Evolutionary conservation across 2,329 filamentous ascomycete genomes (phyloP).

Genomic region (Reticulascus tulasneorum): DNA sequence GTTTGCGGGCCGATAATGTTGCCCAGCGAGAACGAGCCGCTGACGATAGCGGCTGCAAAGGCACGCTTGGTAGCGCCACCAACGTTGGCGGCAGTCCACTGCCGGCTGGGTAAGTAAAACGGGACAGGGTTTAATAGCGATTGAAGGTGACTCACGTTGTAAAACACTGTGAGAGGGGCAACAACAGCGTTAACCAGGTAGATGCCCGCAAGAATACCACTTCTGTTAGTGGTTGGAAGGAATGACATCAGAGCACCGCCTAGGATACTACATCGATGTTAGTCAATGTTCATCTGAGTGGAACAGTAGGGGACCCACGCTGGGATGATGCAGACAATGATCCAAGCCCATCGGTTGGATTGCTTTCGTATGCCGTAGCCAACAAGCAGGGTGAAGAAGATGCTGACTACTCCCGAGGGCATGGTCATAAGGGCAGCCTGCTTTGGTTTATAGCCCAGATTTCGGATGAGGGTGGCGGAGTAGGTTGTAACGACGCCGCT

Average conservation of each 20-base stretch:
- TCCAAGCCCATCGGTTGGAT: constrained; percentile 48
- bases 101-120: constrained; percentile 4
- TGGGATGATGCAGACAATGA: constrained; percentile 43
- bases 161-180: constrained; percentile 41
- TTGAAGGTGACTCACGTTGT: constrained; percentile 28
- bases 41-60: constrained; percentile 44
- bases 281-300: background rate
- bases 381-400: constrained; percentile 46
- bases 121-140: background rate
- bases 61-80: constrained; percentile 49
- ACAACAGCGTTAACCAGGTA: constrained; percentile 49
- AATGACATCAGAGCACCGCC: constrained; percentile 52
- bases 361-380: constrained; percentile 42
- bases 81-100: constrained; percentile 48
- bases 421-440: constrained; percentile 50
- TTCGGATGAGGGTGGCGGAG: constrained; percentile 48
- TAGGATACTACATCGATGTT: constrained; percentile 29
- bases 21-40: constrained; percentile 47
- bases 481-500: constrained; percentile 52
- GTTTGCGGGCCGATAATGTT: constrained; percentile 57
- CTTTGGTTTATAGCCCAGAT: constrained; percentile 41
- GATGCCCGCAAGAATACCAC: constrained; percentile 44
- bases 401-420: constrained; percentile 49
- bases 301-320: constrained; percentile 26
- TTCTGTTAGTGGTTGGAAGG: constrained; percentile 38